phyloP scores from a whole-genome alignment of 371 early-diverging fungal genomes.

The Mortierella sp. region DNA sequence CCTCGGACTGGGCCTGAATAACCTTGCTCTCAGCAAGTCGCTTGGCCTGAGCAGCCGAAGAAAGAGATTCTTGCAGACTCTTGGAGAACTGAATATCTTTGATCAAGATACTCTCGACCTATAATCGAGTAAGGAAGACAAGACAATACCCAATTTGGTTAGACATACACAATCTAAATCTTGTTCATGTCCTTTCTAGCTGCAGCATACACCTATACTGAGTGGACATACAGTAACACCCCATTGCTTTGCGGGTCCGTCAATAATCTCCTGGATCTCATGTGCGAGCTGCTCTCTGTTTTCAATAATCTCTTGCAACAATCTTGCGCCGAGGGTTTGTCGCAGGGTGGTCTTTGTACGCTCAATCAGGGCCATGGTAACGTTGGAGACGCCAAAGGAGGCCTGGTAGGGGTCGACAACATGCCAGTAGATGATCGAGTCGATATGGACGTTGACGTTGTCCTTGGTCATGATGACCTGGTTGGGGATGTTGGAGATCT shows the following conservation, averaged over 20 bases:
- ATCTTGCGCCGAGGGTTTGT: constrained; percentile 72
- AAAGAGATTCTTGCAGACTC: constrained; percentile 84
- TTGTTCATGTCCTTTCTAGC: no score
- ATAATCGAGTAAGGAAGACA: constrained; percentile 49
- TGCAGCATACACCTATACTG: no score
- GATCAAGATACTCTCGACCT: constrained; percentile 84
- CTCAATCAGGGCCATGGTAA: constrained; percentile 80
- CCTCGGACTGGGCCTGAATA: constrained; percentile 92
- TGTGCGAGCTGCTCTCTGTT: constrained; percentile 87
- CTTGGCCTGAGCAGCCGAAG: constrained; percentile 92
- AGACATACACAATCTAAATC: constrained; percentile 11
- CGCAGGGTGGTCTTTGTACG: constrained; percentile 81
- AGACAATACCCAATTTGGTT: no score
- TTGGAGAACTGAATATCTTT: constrained; percentile 86
- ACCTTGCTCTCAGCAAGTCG: constrained; percentile 91
- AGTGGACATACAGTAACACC: constrained; percentile 69
- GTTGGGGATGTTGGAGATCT: constrained; percentile 75
- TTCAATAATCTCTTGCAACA: constrained; percentile 82
- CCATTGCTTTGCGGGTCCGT: constrained; percentile 77
- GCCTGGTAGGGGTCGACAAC: constrained; percentile 86
- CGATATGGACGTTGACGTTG: constrained; percentile 68
- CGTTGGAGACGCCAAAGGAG: constrained; percentile 77
- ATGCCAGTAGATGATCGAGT: constrained; percentile 89
- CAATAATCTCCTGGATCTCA: constrained; percentile 84
- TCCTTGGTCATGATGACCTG: constrained; percentile 88